Evolutionary conservation across 2,329 filamentous ascomycete genomes (phyloP), one percentile per base, ranked within the genome.

Genomic region (Macrophomina phaseolina): DNA sequence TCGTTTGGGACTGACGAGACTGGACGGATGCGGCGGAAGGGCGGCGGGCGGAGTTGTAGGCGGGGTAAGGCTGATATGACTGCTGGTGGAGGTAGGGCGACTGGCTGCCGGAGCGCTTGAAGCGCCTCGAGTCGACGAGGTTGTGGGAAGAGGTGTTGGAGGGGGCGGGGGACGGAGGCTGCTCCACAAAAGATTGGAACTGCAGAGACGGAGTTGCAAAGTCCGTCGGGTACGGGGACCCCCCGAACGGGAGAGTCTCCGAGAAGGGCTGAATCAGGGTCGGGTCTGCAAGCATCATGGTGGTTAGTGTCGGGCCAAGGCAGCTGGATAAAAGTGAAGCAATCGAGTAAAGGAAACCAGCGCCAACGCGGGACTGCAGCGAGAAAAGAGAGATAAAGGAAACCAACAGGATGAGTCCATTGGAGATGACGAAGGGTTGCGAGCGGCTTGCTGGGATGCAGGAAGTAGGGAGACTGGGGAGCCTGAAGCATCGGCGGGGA

Each of bases 11-110:
- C 63, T 80, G 86, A 62, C 84, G 86, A 1, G 91, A 93, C 69
- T 89, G 88, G 69, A 89, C 88, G 16, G 91, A 94, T 28, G 87
- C 86, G 68, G 91, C 84, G 58, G 92, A 94, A 64, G 87, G 87
- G 61, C 90, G 84, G 51, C 91, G 85, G 66, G 85, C 78, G 46
- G 71, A 83, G 49, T 81, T 79, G 66, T 75, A 76, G 3, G 71
- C 67, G 34, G 80, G 76, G 76, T 88, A 89, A 49, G 84, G 83
- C 70, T 86, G 83, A 72, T 84, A 89, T 69, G 79, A 75, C 51
- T 82, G 80, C 69, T 80, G 83, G 69, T 86, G 86, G 68, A 90
- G 83, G 73, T 89, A 90, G 3, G 91, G 91, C n/a, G 90, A 92
- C 14, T 86, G 83, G 74, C 85, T 88, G 69, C 83, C 85, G 65